Evolutionary conservation across 1,284 basidiomycete genomes (phyloP).

Genomic region (Vanrija sp.): DNA sequence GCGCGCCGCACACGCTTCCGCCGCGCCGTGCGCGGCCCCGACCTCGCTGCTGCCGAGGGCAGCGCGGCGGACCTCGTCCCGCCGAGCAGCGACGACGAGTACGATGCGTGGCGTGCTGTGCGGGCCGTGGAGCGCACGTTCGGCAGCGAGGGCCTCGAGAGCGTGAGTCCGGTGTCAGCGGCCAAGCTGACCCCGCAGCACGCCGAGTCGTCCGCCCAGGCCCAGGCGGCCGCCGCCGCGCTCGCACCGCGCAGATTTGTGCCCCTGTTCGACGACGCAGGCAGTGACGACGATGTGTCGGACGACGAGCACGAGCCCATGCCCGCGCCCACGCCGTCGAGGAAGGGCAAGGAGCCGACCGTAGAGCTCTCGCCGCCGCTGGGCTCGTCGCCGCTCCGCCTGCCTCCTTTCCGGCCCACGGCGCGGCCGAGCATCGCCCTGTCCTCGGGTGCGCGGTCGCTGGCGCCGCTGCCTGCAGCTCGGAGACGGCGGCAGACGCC

Average conservation of each 20-base stretch:
- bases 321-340: not conserved
- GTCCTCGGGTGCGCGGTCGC: too few relatives aligned
- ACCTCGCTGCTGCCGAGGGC: slow-evolving; percentile 9
- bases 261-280: not conserved
- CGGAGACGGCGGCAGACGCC: too few relatives aligned
- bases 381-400: too few relatives aligned
- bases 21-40: slow-evolving; percentile 7
- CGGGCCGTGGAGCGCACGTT: not conserved
- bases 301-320: not conserved
- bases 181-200: not conserved
- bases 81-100: slow-evolving; percentile 43
- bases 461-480: too few relatives aligned
- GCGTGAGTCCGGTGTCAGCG: not conserved
- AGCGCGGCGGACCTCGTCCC: slow-evolving; percentile 32
- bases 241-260: not conserved
- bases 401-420: too few relatives aligned
- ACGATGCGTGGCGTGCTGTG: slow-evolving; percentile 29
- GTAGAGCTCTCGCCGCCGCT: too few relatives aligned
- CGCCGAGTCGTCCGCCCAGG: not conserved
- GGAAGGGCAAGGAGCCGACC: slow-evolving; percentile 1
- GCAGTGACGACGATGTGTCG: not conserved
- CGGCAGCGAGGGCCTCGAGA: not conserved
- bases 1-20: slow-evolving; percentile 12
- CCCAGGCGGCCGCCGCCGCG: not conserved
- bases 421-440: too few relatives aligned